Percentiles rank a stretch among this genome's conserved stretches.
These are phyloP conservation scores for Scutellaria barbata DNA, from an alignment of 257 asterid species.

Conservation along the genomic window DNA sequence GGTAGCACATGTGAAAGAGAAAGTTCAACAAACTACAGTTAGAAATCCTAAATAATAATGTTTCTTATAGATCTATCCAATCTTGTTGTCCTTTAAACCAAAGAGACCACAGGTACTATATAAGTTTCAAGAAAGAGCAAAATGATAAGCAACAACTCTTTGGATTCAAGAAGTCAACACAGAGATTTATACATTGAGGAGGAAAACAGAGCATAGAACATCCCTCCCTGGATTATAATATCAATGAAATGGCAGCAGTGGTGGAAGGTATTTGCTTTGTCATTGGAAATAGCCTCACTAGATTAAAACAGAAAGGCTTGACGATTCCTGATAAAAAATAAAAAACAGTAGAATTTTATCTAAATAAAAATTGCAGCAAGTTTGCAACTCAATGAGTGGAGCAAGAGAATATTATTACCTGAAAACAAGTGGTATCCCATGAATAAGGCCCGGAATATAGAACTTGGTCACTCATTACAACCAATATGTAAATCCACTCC, in stretches of 20 bases:
- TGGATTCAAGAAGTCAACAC: too few species aligned
- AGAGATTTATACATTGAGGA: too few species aligned
- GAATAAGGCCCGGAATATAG: not conserved
- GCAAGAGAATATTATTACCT: constrained; percentile 13
- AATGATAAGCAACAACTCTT: too few species aligned
- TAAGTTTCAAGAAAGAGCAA: too few species aligned
- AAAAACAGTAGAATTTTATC: constrained; percentile 24
- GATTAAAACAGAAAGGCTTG: constrained; percentile 57
- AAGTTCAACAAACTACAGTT: too few species aligned
- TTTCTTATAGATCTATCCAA: too few species aligned
- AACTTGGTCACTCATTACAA: constrained; percentile 11
- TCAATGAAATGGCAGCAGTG: constrained; percentile 80
- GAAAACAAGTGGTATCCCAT: constrained; percentile 6
- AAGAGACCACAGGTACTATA: too few species aligned
- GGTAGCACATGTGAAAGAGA: too few species aligned
- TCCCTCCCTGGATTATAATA: constrained; percentile 60
- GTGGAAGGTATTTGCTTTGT: constrained; percentile 4
- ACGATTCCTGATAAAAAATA: constrained; percentile 57
- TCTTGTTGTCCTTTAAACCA: too few species aligned
- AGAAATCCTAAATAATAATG: too few species aligned
- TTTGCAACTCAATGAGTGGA: constrained; percentile 17
- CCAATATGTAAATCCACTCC: not conserved
- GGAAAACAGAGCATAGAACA: constrained; percentile 62
- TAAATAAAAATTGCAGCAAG: not conserved
- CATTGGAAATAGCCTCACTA: constrained; percentile 62